These are phyloP conservation scores for Carex myosuroides DNA, from an alignment of 176 grass and related monocot species.

Conservation along the genomic window DNA sequence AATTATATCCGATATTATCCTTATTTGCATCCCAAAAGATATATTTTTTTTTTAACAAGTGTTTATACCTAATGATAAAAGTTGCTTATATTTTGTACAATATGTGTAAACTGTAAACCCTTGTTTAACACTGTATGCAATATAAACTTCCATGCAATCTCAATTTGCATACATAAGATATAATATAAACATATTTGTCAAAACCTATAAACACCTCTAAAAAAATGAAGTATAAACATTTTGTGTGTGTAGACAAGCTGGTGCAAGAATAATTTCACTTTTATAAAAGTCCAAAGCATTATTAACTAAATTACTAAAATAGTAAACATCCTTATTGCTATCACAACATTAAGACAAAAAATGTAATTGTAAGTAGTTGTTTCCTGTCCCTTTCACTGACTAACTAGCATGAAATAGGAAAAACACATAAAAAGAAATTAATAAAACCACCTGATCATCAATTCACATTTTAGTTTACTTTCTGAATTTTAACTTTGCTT, in stretches of 20 bases:
- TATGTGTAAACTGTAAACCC: no score
- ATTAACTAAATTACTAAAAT: background rate
- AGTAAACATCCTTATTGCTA: background rate
- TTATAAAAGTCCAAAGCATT: background rate
- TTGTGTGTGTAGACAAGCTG: background rate
- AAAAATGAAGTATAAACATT: background rate
- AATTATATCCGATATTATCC: background rate
- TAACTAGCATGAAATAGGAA: background rate
- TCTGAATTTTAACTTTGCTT: background rate
- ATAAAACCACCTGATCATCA: background rate
- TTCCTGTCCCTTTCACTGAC: background rate
- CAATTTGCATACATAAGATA: no score
- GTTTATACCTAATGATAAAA: no score
- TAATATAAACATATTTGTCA: no score
- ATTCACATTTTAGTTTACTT: conserved; percentile 13
- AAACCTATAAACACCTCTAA: background rate
- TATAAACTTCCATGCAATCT: no score
- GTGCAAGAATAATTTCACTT: background rate
- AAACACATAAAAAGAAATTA: background rate
- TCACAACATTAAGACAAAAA: background rate
- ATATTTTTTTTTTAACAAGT: no score
- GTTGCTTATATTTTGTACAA: no score
- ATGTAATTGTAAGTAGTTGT: background rate
- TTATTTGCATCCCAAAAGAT: background rate
- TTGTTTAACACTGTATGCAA: no score